Base-by-base conservation (phyloP, 345 rosid species). In the Odontarrhena argentea region DNA sequence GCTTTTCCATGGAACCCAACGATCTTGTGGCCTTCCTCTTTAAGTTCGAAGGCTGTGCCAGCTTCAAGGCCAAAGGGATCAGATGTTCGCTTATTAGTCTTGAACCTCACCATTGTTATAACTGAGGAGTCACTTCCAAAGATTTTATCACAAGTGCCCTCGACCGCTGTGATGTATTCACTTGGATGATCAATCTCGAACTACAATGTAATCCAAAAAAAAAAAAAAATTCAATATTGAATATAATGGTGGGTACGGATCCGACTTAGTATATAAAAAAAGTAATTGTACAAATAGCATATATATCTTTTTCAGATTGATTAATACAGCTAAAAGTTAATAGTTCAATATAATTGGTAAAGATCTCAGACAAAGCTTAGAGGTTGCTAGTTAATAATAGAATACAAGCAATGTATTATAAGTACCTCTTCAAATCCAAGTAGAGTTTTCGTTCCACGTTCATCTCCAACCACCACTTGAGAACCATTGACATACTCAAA, bases 1-100 rank as follows among this genome's bases (percentile, higher is more conserved):
- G 48, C 55, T 58, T 48, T 68, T 58, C 78, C 78, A 49, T 74
- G 70, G 43, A 74, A 74, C 3, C 78, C 78, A 6, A 68, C 47
- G 32, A 74, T 46, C 69, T 74, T 68, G 51, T 48, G 40, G 11
- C 45, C 69, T 55, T 68, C 35, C 38, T 55, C 54, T 47, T 34
- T 47, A 6, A 57, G 36, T 9, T 5, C 25, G 10, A 68, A 68
- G 7, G 56, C 5, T 45, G n/a, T 13, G 3, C 73, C 65, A 13
- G 55, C 55, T 35, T 46, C 55, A 56, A 56, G 57, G 2, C 72
- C 72, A 68, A 34, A 68, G 5, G 72, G 72, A 32, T 4, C 10
- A 22, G 55, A 68, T 56, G 64, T 68, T 56, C 6, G 41, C 24
- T 57, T 68, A 38, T 58, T 58, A 45, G 56, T 68, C 48, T 40